Base-by-base conservation (phyloP, 306 rosid species). In the Cicer pinnatifidum region DNA sequence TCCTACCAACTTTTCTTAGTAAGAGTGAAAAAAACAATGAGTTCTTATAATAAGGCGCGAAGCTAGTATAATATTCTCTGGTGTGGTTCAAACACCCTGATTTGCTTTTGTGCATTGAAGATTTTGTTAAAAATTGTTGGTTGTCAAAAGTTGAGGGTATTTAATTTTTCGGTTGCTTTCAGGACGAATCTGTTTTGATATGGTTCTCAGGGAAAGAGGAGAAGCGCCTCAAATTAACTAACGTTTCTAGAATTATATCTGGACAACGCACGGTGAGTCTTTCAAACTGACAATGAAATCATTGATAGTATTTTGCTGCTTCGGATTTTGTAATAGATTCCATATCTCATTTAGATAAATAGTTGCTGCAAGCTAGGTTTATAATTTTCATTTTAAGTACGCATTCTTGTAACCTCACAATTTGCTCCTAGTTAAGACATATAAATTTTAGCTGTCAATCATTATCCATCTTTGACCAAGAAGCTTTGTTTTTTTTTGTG, bases 191-290 rank as follows among this genome's bases (percentile, higher is more conserved):
- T 61, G 80, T 88, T 87, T 86, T 93, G 86, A 93, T 93, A 80
- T 93, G 98, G 98, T 84, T 91, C 85, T 93, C 98, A 9, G 98
- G 95, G 81, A 91, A 87, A 80, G 98, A 93, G 85, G 97, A 93
- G 87, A 91, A 93, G 78, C 96, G 82, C 72, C 97, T 93, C 51
- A 91, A 89, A 78, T 89, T 93, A 45, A 89, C 89, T 77, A 88
- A 89, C 7, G 97, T 93, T 48, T 89, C 98, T 57, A 89, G 94
- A 87, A 93, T 93, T 75, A 93, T 91, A 63, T 91, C 98, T 39
- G 98, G 98, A 79, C 98, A 93, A 59, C 97, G 98, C 75, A 93
- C 98, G n/a, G 98, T 93, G 84, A 86, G 96, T 82, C 13, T 75
- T 71, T 67, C 69, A 11, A 75, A 59, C 48, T 72, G 75, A 59